Evolutionary conservation across 2,329 filamentous ascomycete species (phyloP).

Genomic region (Blumeriella jaapii): DNA sequence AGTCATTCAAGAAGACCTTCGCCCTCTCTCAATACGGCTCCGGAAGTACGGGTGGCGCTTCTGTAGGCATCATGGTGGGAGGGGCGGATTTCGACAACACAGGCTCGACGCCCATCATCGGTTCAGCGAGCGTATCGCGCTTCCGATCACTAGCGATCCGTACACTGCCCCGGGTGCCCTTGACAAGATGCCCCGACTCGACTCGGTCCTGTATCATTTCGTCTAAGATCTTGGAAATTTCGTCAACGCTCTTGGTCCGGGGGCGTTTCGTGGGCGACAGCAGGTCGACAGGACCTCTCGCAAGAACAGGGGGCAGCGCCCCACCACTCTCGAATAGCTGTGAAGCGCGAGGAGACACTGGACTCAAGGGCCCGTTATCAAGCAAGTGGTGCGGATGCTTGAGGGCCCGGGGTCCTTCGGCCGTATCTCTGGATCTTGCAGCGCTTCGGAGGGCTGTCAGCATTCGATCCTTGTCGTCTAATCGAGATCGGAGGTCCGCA

Average conservation of each 20-base stretch:
- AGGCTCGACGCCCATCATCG: slow-evolving; percentile 7
- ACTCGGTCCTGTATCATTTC: slow-evolving; percentile 92
- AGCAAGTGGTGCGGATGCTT: slow-evolving; percentile 9
- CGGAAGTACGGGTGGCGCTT: slow-evolving; percentile 7
- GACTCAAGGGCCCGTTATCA: slow-evolving; percentile 23
- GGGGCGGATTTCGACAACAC: no score
- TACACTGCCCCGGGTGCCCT: slow-evolving; percentile 55
- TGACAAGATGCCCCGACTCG: slow-evolving; percentile 60
- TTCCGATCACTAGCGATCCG: slow-evolving; percentile 40
- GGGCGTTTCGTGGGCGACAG: slow-evolving; percentile 20
- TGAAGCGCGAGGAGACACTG: slow-evolving; percentile 23
- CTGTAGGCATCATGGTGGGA: slow-evolving; percentile 8
- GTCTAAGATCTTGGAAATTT: slow-evolving; percentile 87
- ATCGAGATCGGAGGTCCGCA: slow-evolving; percentile 70
- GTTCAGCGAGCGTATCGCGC: slow-evolving; percentile 13
- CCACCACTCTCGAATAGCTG: slow-evolving; percentile 17
- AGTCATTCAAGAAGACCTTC: no score
- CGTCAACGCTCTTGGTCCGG: slow-evolving; percentile 60
- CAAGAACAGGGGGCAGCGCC: slow-evolving; percentile 13
- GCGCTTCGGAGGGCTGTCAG: slow-evolving; percentile 74
- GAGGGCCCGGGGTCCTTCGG: slow-evolving; percentile 37
- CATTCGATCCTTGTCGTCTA: slow-evolving; percentile 96
- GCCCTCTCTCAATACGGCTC: no score
- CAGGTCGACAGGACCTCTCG: slow-evolving; percentile 11
- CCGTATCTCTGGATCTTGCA: slow-evolving; percentile 73